phyloP scores from a whole-genome alignment of 2,329 filamentous ascomycete species.

The Amesomyces nigricolor region DNA sequence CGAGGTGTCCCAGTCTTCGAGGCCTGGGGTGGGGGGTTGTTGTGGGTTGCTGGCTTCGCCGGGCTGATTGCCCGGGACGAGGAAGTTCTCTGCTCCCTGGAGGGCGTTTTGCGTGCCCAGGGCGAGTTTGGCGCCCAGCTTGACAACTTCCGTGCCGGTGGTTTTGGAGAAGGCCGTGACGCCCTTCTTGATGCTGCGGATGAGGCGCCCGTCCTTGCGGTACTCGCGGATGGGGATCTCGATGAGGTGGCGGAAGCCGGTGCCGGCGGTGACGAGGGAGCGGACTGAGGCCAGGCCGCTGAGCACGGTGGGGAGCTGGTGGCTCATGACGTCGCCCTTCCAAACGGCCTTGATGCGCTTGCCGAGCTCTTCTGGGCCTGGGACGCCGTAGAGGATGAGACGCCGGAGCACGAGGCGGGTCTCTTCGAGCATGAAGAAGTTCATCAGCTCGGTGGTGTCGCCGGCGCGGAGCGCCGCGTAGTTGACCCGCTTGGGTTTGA shows the following conservation, averaged over 20 bases:
- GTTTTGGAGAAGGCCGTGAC: slow-evolving; percentile 85
- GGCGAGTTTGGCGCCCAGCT: slow-evolving; percentile 87
- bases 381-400: slow-evolving; percentile 86
- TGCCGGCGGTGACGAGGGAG: slow-evolving; percentile 84
- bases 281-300: slow-evolving; percentile 86
- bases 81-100: slow-evolving; percentile 77
- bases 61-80: slow-evolving; percentile 43
- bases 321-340: slow-evolving; percentile 86
- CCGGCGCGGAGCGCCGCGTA: slow-evolving; percentile 89
- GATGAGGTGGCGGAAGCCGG: slow-evolving; percentile 78
- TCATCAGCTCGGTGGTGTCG: slow-evolving; percentile 97
- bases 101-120: slow-evolving; percentile 93
- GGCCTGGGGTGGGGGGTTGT: background rate
- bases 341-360: slow-evolving; percentile 91
- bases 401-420: slow-evolving; percentile 81
- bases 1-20: slow-evolving; percentile 11
- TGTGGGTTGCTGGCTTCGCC: slow-evolving; percentile 28
- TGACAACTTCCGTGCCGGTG: slow-evolving; percentile 89
- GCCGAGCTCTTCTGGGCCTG: slow-evolving; percentile 84
- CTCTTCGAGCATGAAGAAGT: slow-evolving; percentile 88
- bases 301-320: slow-evolving; percentile 83
- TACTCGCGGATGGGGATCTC: slow-evolving; percentile 90
- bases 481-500: slow-evolving; percentile 97
- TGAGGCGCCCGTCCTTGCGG: slow-evolving; percentile 83
- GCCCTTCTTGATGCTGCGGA: slow-evolving; percentile 88